phyloP scores from a whole-genome alignment of 2,329 filamentous ascomycete species.

The Triangularia setosa region DNA sequence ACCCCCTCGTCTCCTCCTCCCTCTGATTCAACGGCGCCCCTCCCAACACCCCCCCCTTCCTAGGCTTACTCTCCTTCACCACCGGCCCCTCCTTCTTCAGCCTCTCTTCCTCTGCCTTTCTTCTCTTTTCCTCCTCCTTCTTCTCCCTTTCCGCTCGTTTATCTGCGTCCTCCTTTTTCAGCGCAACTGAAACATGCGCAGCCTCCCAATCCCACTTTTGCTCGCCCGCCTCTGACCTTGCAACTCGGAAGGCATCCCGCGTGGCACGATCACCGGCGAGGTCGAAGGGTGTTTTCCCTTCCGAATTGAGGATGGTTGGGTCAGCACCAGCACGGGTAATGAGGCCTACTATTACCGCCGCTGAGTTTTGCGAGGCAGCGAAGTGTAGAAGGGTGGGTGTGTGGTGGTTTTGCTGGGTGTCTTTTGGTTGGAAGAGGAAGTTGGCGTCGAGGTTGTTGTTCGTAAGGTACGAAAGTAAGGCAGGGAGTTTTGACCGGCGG shows the following conservation, averaged over 20 bases:
- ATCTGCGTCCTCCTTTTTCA: constrained; percentile 70
- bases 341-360: constrained; percentile 72
- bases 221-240: constrained; percentile 78
- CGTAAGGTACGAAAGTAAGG: constrained; percentile 76
- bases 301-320: constrained; percentile 64
- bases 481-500: constrained; percentile 84
- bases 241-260: constrained; percentile 86
- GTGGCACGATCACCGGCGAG: constrained; percentile 81
- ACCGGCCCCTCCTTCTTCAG: constrained; percentile 63
- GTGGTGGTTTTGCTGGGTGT: constrained; percentile 69
- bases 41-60: constrained; percentile 48
- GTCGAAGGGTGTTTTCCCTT: constrained; percentile 84
- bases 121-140: constrained; percentile 63
- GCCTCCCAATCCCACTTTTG: constrained; percentile 71
- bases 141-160: constrained; percentile 67
- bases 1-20: constrained; percentile 75
- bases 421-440: constrained; percentile 70
- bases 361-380: constrained; percentile 74
- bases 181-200: constrained; percentile 65
- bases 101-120: constrained; percentile 70
- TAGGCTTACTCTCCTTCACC: constrained; percentile 31
- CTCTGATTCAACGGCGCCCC: constrained; percentile 65
- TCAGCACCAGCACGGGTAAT: constrained; percentile 71
- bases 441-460: constrained; percentile 67
- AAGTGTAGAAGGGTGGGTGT: constrained; percentile 81